Conservation (phyloP, 176 grass and related monocot genomes). For the Eragrostis curvula region DNA sequence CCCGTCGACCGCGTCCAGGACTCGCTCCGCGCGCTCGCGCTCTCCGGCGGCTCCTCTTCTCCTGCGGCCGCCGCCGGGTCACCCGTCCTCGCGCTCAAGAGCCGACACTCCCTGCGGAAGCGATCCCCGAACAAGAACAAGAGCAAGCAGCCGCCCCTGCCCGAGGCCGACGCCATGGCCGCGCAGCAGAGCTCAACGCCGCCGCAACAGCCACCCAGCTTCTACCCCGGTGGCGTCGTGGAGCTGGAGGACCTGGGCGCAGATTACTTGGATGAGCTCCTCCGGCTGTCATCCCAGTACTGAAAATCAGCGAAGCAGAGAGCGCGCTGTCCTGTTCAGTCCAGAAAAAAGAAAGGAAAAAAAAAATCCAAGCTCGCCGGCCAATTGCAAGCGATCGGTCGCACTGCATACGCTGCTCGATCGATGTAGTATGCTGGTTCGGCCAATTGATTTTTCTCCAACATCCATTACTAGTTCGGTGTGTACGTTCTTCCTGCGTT, state of each 20-base stretch:
- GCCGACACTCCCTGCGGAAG: conserved; percentile 69
- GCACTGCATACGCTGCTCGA: background rate
- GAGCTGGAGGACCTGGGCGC: conserved; percentile 80
- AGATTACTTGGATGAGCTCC: conserved; percentile 79
- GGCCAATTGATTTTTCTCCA: background rate
- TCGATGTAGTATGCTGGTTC: background rate
- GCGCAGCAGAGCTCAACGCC: background rate
- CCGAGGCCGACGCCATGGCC: background rate
- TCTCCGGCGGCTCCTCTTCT: background rate
- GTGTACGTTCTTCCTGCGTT: background rate
- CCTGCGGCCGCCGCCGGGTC: conserved; percentile 25
- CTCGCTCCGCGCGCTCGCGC: conserved; percentile 67
- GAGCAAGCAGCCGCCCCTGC: background rate
- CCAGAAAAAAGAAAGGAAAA: background rate
- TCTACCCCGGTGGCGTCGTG: conserved; percentile 32
- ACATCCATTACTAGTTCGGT: background rate
- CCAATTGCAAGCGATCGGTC: background rate
- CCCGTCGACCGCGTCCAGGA: conserved; percentile 70
- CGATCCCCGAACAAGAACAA: conserved; percentile 53
- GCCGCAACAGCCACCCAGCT: background rate
- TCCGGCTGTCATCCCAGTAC: conserved; percentile 51
- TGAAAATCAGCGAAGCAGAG: background rate
- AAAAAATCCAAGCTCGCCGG: background rate
- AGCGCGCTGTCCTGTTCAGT: background rate
- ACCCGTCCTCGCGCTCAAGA: conserved; percentile 71